A percentile compares a stretch with the other conserved stretches of the same genome.
These are phyloP conservation scores for Carallia brachiata DNA, from an alignment of 345 rosid genomes.

Conservation along the genomic window DNA sequence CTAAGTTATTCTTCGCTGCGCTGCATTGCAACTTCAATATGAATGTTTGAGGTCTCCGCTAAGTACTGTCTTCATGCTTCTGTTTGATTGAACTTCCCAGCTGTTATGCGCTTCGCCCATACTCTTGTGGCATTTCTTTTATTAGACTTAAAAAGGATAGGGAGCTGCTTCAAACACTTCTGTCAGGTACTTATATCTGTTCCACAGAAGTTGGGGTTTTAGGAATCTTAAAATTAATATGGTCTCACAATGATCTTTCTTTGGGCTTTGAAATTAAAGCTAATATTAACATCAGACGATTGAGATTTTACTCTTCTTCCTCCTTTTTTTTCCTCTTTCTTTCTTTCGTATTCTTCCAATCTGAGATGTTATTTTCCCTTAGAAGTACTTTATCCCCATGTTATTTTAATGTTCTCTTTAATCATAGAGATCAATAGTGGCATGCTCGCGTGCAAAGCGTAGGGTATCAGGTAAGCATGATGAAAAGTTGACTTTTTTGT, in stretches of 20 bases:
- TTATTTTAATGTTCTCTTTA: slow-evolving; percentile 7
- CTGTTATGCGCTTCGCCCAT: slow-evolving; percentile 45
- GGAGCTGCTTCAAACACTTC: slow-evolving; percentile 63
- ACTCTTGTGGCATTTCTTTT: slow-evolving; percentile 46
- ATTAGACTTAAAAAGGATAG: slow-evolving; percentile 45
- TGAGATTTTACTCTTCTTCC: neutral
- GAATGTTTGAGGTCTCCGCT: slow-evolving; percentile 48
- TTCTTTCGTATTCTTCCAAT: neutral
- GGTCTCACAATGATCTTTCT: slow-evolving; percentile 5
- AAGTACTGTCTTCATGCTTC: slow-evolving; percentile 56
- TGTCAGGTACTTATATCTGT: slow-evolving; percentile 58
- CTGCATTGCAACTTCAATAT: slow-evolving; percentile 63
- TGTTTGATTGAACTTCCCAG: slow-evolving; percentile 53
- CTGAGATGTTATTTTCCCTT: neutral
- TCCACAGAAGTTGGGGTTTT: slow-evolving; percentile 42
- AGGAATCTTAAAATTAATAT: slow-evolving; percentile 14
- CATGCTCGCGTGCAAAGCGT: too few relatives aligned
- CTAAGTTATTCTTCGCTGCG: slow-evolving; percentile 44
- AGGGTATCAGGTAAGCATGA: too few relatives aligned
- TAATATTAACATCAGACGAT: neutral
- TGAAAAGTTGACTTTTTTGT: neutral
- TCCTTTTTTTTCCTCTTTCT: too few relatives aligned
- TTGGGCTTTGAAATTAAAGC: neutral
- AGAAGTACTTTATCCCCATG: neutral
- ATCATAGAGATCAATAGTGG: slow-evolving; percentile 2